Percentiles rank a stretch among this genome's conserved stretches.
phyloP scores from a whole-genome alignment of 2,329 filamentous ascomycete species.

The Pochonia chlamydosporia region DNA sequence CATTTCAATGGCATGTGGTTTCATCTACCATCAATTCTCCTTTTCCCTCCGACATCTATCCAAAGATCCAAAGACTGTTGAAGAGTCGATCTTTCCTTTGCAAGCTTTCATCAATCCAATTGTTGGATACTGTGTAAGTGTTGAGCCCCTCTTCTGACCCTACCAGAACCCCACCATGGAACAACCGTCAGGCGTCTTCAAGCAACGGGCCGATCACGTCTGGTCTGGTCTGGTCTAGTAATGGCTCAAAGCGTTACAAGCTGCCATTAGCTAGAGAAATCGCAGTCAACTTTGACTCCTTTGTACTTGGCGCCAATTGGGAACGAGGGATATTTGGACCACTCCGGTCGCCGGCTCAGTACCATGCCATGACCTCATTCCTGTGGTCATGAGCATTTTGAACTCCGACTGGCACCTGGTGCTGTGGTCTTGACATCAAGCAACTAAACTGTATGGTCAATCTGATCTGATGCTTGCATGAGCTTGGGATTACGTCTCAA shows the following conservation, averaged over 20 bases:
- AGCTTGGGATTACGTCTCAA: no score
- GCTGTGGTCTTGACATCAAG: slow-evolving; percentile 1
- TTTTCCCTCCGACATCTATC: neutral
- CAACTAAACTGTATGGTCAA: neutral
- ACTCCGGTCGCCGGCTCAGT: neutral
- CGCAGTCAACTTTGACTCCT: neutral
- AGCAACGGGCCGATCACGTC: slow-evolving; percentile 9
- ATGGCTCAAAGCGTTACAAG: slow-evolving; percentile 5
- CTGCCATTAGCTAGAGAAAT: neutral
- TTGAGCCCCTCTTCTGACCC: slow-evolving; percentile 9
- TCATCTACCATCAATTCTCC: neutral
- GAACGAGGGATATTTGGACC: slow-evolving; percentile 4
- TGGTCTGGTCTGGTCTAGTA: no score
- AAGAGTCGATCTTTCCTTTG: neutral
- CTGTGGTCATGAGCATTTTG: neutral
- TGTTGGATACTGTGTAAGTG: slow-evolving; percentile 4
- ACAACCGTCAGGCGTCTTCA: neutral
- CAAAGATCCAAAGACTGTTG: neutral
- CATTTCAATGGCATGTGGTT: no score
- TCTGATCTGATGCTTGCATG: no score
- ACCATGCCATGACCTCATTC: neutral
- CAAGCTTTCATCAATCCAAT: neutral
- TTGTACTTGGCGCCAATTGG: slow-evolving; percentile 8
- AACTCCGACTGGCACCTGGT: neutral
- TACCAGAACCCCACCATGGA: slow-evolving; percentile 2